Conservation (phyloP, 1,284 basidiomycete species). For the Cutaneotrichosporon cutaneum region DNA sequence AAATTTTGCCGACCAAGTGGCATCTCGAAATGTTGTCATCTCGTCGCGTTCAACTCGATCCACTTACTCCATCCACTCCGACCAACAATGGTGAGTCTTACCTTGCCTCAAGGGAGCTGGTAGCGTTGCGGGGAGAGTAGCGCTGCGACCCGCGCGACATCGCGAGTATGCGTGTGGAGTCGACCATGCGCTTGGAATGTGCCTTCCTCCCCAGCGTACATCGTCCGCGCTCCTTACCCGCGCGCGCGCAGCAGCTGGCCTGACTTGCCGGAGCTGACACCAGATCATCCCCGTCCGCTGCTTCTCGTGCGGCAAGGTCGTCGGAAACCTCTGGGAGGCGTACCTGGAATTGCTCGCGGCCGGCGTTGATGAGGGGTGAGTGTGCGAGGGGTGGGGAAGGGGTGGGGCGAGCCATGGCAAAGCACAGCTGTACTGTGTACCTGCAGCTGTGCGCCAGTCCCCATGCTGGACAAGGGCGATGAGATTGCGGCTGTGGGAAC, state of each 20-base stretch:
- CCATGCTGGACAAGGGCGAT: too few species aligned
- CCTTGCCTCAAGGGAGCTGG: not conserved
- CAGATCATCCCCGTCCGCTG: conserved; percentile 55
- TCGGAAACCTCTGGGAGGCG: conserved; percentile 86
- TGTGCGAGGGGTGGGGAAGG: conserved; percentile 19
- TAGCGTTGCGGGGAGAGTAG: too few species aligned
- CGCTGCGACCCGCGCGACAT: too few species aligned
- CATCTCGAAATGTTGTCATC: conserved; percentile 3
- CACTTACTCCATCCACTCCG: not conserved
- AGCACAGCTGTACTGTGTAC: too few species aligned
- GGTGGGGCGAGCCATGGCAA: not conserved
- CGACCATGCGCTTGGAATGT: too few species aligned
- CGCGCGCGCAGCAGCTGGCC: too few species aligned
- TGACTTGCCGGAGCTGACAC: not conserved
- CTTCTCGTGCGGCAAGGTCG: conserved; percentile 90
- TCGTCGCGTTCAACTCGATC: not conserved
- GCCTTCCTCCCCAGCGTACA: too few species aligned
- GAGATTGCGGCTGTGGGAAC: too few species aligned
- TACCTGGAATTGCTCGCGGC: conserved; percentile 76
- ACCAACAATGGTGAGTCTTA: conserved; percentile 3
- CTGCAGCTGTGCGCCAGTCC: conserved; percentile 13
- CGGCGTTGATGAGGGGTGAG: conserved; percentile 81
- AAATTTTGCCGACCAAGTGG: conserved; percentile 7
- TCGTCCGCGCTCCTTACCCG: too few species aligned
- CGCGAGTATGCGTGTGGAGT: too few species aligned